Base-by-base conservation (phyloP, 495 filamentous ascomycete genomes). In the Podospora australis region DNA sequence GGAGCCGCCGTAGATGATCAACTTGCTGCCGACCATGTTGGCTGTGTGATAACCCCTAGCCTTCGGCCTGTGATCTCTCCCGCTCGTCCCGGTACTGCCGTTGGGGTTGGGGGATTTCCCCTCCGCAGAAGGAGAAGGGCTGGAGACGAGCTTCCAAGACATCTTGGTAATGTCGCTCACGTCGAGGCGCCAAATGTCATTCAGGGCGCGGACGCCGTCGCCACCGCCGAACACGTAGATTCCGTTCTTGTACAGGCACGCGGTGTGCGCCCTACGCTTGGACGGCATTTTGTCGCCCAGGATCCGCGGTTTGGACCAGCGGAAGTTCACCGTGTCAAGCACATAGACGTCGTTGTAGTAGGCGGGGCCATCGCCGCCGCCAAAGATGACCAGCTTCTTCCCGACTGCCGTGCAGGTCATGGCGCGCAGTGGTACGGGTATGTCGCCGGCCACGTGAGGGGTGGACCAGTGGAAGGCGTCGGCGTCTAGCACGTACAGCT, bases 261-360 rank as follows among this genome's bases (percentile, higher is more conserved):
- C 79, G 9, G 80, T 83, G 61, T 84, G 80, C 4, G 80, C 80
- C 19, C 80, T 62, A 22, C 80, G 67, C 47, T 73, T 74, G 43
- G 72, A 78, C 8, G 80, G 80, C 38, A 57, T 56, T 34, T 67
- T 64, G 48, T 75, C 73, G 24, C 75, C 74, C 10, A 73, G 54
- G 44, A 83, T 74, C 26, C 70, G 70, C 39, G 79, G 78, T 32
- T 69, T 70, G 22, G 71, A 73, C 76, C 77, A 84, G 13, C 77
- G 69, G 55, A 77, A 77, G 56, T 77, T 84, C 50, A 79, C 67
- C 26, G 79, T 84, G 60, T 84, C 80, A 26, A 83, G 69, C 32
- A 84, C 78, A 60, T 82, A 84, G 17, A 84, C 76, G 55, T 83
- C 80, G 51, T 83, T 83, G 63, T 82, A 83, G 62, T 84, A 84